Percentiles rank a stretch among this genome's conserved stretches.
Conservation (phyloP, 106 monocot species). For the Acorus calamus region DNA sequence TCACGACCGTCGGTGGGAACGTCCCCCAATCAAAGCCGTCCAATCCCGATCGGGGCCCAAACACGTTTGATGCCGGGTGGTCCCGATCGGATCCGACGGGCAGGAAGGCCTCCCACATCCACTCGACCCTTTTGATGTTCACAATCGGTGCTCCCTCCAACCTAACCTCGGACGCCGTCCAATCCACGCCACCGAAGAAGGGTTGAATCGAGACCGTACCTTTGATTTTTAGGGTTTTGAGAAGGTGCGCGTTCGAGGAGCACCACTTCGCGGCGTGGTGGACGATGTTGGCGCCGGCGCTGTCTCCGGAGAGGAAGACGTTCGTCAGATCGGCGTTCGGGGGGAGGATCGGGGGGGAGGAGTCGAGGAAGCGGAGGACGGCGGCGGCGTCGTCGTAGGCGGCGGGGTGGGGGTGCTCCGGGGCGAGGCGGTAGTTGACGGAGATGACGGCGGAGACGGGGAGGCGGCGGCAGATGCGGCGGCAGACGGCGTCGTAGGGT, state of each 20-base stretch:
- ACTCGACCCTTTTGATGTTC: constrained; percentile 10
- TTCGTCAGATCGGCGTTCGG: constrained; percentile 10
- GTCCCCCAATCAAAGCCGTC: background rate
- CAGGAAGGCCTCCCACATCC: constrained; percentile 35
- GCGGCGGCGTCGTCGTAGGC: constrained; percentile 31
- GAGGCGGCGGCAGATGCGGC: constrained; percentile 7
- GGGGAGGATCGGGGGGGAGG: background rate
- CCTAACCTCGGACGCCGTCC: constrained; percentile 21
- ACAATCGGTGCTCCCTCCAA: constrained; percentile 9
- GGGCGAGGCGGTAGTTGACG: constrained; percentile 33
- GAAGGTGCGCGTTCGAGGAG: background rate
- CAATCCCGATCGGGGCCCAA: constrained; percentile 1
- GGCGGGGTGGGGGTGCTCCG: constrained; percentile 29
- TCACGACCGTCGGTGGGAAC: constrained; percentile 16
- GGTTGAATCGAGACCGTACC: constrained; percentile 22
- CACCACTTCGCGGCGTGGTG: constrained; percentile 21
- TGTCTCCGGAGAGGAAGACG: constrained; percentile 30
- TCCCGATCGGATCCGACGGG: constrained; percentile 24
- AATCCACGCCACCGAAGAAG: constrained; percentile 28
- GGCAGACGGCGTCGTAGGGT: constrained; percentile 7
- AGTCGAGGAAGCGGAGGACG: constrained; percentile 26
- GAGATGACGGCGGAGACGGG: constrained; percentile 7
- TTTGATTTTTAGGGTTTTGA: background rate
- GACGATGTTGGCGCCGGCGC: constrained; percentile 38
- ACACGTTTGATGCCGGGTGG: constrained; percentile 21